phyloP scores from a whole-genome alignment of 2,329 filamentous ascomycete species.

The Fusarium tanahbumbuense region DNA sequence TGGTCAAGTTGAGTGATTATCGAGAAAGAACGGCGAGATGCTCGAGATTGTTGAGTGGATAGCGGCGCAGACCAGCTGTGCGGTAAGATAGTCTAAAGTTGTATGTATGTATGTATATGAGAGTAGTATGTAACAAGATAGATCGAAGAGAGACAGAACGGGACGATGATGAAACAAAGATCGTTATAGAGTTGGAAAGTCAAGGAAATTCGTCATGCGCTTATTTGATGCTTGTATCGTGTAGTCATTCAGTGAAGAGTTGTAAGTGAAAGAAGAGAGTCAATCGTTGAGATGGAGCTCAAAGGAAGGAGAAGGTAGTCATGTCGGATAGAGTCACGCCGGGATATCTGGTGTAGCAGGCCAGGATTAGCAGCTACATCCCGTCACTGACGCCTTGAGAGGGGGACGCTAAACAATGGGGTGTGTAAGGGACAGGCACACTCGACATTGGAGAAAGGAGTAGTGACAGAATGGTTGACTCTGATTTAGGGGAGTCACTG shows the following conservation, averaged over 20 bases:
- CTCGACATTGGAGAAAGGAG: slow-evolving; percentile 2
- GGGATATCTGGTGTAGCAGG: slow-evolving; percentile 31
- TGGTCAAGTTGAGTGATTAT: slow-evolving; percentile 21
- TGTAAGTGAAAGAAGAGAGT: slow-evolving; percentile 40
- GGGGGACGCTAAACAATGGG: slow-evolving; percentile 24
- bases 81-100: slow-evolving; percentile 38
- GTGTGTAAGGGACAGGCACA: slow-evolving; percentile 5
- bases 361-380: slow-evolving; percentile 7
- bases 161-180: slow-evolving; percentile 25
- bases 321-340: slow-evolving; percentile 27
- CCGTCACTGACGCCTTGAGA: slow-evolving; percentile 20
- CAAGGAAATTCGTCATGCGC: slow-evolving; percentile 38
- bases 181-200: slow-evolving; percentile 32
- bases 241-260: slow-evolving; percentile 42
- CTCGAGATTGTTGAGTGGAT: slow-evolving; percentile 28
- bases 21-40: slow-evolving; percentile 34
- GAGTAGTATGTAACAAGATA: slow-evolving; percentile 16
- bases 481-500: background rate
- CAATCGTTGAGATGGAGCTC: slow-evolving; percentile 17
- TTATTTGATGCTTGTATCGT: slow-evolving; percentile 45
- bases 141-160: slow-evolving; percentile 7
- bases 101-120: slow-evolving; percentile 6
- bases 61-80: slow-evolving; percentile 48
- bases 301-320: slow-evolving; percentile 29
- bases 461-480: background rate